These are phyloP conservation scores for Ambrosiella xylebori DNA, from an alignment of 2,329 filamentous ascomycete genomes.

Conservation along the genomic window DNA sequence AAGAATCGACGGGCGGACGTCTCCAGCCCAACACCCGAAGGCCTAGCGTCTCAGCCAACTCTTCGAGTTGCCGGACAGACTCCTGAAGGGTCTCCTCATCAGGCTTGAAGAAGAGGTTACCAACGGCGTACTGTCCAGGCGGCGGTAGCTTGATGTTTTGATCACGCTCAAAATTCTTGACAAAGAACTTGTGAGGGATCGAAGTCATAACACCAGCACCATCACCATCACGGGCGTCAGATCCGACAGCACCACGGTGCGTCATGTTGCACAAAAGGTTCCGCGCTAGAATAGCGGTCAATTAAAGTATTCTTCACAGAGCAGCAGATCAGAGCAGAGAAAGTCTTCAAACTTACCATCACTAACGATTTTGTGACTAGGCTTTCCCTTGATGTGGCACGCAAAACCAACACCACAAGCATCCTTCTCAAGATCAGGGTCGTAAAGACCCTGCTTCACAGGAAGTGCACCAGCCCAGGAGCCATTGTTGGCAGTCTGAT, in stretches of 20 bases:
- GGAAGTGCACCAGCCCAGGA: conserved; percentile 92
- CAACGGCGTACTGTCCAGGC: conserved; percentile 84
- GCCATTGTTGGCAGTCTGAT: conserved; percentile 66
- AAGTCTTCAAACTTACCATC: conserved; percentile 52
- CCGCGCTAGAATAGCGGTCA: conserved; percentile 42
- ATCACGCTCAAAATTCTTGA: conserved; percentile 94
- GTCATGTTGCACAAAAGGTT: conserved; percentile 99
- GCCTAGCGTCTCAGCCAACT: conserved; percentile 73
- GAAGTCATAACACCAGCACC: conserved; percentile 99
- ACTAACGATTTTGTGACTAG: conserved; percentile 96
- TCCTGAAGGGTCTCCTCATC: conserved; percentile 77
- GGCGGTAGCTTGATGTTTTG: conserved; percentile 74
- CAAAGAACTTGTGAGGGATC: conserved; percentile 93
- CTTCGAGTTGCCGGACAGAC: conserved; percentile 84
- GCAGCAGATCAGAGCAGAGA: neutral
- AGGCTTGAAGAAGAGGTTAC: conserved; percentile 97
- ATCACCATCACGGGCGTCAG: conserved; percentile 93
- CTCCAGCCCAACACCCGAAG: conserved; percentile 91
- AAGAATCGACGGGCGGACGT: conserved; percentile 85
- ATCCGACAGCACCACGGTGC: conserved; percentile 94
- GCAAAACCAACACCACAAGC: conserved; percentile 98
- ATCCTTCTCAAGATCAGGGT: conserved; percentile 94
- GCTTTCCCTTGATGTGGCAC: conserved; percentile 92
- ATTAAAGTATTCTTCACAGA: neutral
- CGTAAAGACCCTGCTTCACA: conserved; percentile 94